Evolutionary conservation across 1,284 basidiomycete species (phyloP), one percentile per base, ranked within the genome.

Genomic region (Bondarzewia mesenterica): DNA sequence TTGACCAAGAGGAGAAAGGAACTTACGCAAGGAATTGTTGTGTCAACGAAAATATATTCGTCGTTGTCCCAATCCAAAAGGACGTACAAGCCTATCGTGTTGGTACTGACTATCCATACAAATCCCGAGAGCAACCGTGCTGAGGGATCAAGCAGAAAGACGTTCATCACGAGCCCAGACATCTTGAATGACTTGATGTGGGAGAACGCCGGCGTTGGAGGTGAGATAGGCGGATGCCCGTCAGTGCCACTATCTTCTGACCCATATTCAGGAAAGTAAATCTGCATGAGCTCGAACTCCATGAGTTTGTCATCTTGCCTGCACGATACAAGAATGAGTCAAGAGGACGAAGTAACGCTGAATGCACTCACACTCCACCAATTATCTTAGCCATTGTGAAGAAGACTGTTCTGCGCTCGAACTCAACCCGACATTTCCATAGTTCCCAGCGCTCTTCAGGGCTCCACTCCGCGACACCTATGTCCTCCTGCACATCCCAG

Each of bases 371-470:
- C 76, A 70, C 69, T 57, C 67, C 69, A 38, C 69, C 62, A 21
- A 82, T 54, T 22, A 79, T 68, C 58, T 77, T 80, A 2, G 83
- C 83, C 82, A 86, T 85, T 0, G 79, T 82, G 57, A 86, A 85
- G 59, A 77, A 86, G 25, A 85, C 83, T 1, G 77, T 76, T 51
- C 78, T 66, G 52, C 79, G 74, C 32, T 84, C 82, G 57, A 84
- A 85, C 58, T 85, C 83, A 8, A 86, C 82, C 10, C 83, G 65
- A 54, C 82, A 85, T 57, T 86, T 86, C 84, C 82, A 85, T 7
- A 86, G 59, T 56, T 85, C 80, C 82, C 82, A 85, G 18, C 77
- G 70, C 46, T 75, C 72, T 5, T 72, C 71, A 2, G 81, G 82
- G 45, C 76, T 74, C 82, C 84, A 85, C 47, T 82, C 74, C 1